These are phyloP conservation scores for Claviceps maximensis DNA, from an alignment of 2,329 filamentous ascomycete species.

Conservation along the genomic window DNA sequence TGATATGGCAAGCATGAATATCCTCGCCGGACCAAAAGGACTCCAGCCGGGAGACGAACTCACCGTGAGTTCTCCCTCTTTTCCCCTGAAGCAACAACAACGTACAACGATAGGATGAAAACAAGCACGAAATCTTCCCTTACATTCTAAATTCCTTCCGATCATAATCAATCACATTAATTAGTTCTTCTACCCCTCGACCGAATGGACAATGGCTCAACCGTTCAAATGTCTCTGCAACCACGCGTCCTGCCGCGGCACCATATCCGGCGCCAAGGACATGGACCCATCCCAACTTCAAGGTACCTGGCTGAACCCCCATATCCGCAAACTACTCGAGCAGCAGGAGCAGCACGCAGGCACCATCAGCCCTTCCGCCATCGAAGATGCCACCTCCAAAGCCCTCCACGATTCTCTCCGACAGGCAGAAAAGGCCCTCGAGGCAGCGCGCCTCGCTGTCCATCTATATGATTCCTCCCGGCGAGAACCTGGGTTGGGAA, in stretches of 20 bases:
- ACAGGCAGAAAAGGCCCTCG: slow-evolving; percentile 34
- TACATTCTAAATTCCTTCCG: neutral
- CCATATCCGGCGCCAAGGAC: slow-evolving; percentile 48
- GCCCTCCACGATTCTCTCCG: slow-evolving; percentile 30
- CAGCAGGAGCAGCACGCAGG: slow-evolving; percentile 2
- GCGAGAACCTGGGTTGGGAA: neutral
- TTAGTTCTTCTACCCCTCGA: slow-evolving; percentile 62
- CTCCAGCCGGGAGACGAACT: slow-evolving; percentile 43
- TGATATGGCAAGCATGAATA: slow-evolving; percentile 40
- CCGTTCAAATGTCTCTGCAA: slow-evolving; percentile 54
- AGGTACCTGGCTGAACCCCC: slow-evolving; percentile 47
- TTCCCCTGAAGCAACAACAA: neutral
- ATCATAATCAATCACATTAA: neutral
- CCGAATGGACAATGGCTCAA: slow-evolving; percentile 63
- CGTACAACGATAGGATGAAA: neutral
- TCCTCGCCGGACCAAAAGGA: slow-evolving; percentile 45
- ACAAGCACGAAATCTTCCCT: too few species aligned
- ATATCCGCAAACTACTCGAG: slow-evolving; percentile 44
- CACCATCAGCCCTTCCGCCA: slow-evolving; percentile 5
- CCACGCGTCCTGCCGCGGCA: slow-evolving; percentile 42
- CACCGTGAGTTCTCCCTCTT: slow-evolving; percentile 27
- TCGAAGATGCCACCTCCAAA: slow-evolving; percentile 25
- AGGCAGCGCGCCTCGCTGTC: slow-evolving; percentile 31
- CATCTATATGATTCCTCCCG: slow-evolving; percentile 20
- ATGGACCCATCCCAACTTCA: slow-evolving; percentile 40